Percentiles rank a stretch among this genome's conserved stretches.
These are phyloP conservation scores for Olyra latifolia DNA, from an alignment of 176 grass and related monocot species.

Conservation along the genomic window DNA sequence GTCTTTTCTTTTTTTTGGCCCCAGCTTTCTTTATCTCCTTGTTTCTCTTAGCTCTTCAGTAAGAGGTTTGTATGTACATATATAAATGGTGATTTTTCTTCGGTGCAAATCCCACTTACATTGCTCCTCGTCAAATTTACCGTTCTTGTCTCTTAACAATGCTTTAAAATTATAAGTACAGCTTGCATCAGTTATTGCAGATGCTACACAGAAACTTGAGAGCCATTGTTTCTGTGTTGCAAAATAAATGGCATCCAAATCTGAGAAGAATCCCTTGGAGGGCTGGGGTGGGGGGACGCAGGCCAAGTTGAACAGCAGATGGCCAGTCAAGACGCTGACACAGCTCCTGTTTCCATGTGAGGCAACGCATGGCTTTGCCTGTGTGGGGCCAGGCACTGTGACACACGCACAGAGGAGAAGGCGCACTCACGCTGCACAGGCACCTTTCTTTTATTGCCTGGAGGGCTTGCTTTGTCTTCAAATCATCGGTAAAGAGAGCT, in stretches of 20 bases:
- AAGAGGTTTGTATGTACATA: conserved; percentile 74
- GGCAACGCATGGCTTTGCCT: conserved; percentile 57
- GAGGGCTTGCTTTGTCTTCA: conserved; percentile 49
- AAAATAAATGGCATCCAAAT: conserved; percentile 29
- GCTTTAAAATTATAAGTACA: background rate
- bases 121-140: conserved; percentile 1
- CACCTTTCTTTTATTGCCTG: conserved; percentile 23
- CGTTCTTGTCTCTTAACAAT: background rate
- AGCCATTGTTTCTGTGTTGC: background rate
- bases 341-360: conserved; percentile 80
- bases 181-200: conserved; percentile 11
- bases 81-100: conserved; percentile 73
- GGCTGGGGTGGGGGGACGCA: background rate
- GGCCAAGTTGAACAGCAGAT: conserved; percentile 66
- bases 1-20: conserved; percentile 11
- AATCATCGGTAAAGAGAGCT: conserved; percentile 24
- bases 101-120: background rate
- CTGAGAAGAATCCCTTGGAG: conserved; percentile 27
- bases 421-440: conserved; percentile 43
- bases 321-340: conserved; percentile 70
- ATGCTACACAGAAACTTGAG: background rate
- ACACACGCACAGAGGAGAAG: conserved; percentile 37
- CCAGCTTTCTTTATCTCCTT: conserved; percentile 36
- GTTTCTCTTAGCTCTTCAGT: conserved; percentile 29
- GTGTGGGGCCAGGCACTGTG: conserved; percentile 35